Evolutionary conservation across 2,329 filamentous ascomycete genomes (phyloP), one percentile per base, ranked within the genome.

Genomic region (Chrysoporthe austroafricana): DNA sequence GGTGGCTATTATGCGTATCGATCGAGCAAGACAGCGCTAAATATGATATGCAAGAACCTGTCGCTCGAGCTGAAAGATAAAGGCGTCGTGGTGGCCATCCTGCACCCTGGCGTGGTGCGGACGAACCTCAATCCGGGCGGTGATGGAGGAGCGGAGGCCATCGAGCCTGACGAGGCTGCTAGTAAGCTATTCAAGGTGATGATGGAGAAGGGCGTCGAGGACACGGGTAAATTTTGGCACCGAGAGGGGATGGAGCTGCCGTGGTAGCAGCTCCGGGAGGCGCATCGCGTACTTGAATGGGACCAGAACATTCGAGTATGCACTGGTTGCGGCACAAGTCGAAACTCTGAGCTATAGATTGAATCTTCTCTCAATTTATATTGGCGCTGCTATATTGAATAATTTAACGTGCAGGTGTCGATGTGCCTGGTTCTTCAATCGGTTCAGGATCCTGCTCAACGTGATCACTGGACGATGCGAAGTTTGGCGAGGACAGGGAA

Each of bases 1-100:
- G 81, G 82, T 11, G 79, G 81, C 7, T 73, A 69, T 44, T 83
- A 83, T 62, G 78, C 80, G 2, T 83, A 83, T 63, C 78, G 81
- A 2, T 76, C 77, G 2, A 78, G 74, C 13, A 83, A 83, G 70
- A 78, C 82, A 5, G 82, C 80, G 8, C 77, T 83, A 39, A 82
- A 83, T 69, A 77, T 74, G 48, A 73, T 84, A 16, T 81, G 79
- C 60, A 81, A 82, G 73, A 80, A 74, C 66, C 68, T 83, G 72
- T 76, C 79, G 2, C 71, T 82, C 62, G 81, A 83, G 69, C 68
- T 83, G 64, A 75, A 71, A 63, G 74, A 74, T 3, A 77, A 78
- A 65, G 77, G 77, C 9, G 76, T 83, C 3, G 74, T 77, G 5
- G 80, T 83, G 2, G 71, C 77, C 42, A 63, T 83, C 39, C 68